Base-by-base conservation (phyloP, 257 asterid species). In the Salvia splendens region DNA sequence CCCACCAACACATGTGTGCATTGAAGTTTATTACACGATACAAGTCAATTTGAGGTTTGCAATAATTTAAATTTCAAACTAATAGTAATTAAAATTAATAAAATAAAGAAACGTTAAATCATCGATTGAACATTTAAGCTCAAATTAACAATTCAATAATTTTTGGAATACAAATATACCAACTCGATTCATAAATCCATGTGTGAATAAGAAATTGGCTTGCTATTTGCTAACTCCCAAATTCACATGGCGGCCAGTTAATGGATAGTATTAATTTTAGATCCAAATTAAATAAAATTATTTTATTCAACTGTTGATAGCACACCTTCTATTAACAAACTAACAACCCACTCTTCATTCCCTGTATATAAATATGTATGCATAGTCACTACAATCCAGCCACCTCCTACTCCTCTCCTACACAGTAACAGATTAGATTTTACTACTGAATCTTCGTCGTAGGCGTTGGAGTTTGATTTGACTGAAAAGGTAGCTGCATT, bases 281-380 rank as follows among this genome's bases (percentile, higher is more conserved):
- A 28, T 30, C 47, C 8, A 9, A 5, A 47, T 60, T 24, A 40
- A 40, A 51, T 8, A 6, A 10, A 30, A 28, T 11, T 15, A 20
- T 4, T 47, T 16, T 45, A 8, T 17, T 33, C 46, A 8, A 40
- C 58, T 71, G 12, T 68, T 49, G 62, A 49, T n/a, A 69, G 77
- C 80, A 61, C 82, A 73, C 84, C 76, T 65, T 70, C 77, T 69
- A 56, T 75, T 75, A 77, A 77, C 82, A 68, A 45, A 45, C 73
- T 63, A 64, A 73, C 76, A 60, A 66, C 72, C 74, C 56, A 57
- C 72, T 52, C 33, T 70, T 53, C 20, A 33, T 67, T 66, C 43
- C 51, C 45, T 52, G 47, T 53, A 33, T 68, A 53, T 68, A 72
- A 35, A 80, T 65, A 55, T 5, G 15, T 32, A 38, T 59, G 8